phyloP scores from a whole-genome alignment of 306 rosid species.

The Crotalaria pallida region DNA sequence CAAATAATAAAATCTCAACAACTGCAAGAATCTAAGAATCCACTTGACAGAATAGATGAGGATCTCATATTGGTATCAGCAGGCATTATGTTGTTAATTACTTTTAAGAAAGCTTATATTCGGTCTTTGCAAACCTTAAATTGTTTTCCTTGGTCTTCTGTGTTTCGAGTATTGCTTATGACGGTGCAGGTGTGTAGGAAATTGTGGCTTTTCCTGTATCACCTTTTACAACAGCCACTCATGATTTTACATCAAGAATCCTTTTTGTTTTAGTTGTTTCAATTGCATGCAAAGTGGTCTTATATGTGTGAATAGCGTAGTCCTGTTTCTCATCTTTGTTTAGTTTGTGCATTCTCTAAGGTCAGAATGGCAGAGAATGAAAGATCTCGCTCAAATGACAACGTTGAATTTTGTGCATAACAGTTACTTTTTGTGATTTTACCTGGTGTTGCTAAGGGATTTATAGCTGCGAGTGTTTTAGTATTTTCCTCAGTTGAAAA shows the following conservation, averaged over 20 bases:
- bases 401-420: neutral
- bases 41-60: conserved; percentile 30
- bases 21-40: conserved; percentile 24
- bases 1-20: conserved; percentile 17
- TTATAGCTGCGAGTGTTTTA: neutral
- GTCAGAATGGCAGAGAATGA: neutral
- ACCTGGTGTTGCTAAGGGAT: neutral
- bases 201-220: neutral
- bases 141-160: conserved; percentile 3
- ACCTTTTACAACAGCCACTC: neutral
- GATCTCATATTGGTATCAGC: conserved; percentile 23
- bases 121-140: neutral
- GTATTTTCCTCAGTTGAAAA: neutral
- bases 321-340: neutral
- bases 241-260: neutral
- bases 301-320: neutral
- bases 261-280: neutral
- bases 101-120: conserved; percentile 24
- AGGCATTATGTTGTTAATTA: conserved; percentile 15
- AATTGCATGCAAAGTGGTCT: conserved; percentile 1
- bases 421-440: neutral
- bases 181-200: neutral
- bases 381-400: neutral
- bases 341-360: neutral
- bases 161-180: neutral